Base-by-base conservation (phyloP, 768 basidiomycete genomes). In the Scleroderma citrinum region DNA sequence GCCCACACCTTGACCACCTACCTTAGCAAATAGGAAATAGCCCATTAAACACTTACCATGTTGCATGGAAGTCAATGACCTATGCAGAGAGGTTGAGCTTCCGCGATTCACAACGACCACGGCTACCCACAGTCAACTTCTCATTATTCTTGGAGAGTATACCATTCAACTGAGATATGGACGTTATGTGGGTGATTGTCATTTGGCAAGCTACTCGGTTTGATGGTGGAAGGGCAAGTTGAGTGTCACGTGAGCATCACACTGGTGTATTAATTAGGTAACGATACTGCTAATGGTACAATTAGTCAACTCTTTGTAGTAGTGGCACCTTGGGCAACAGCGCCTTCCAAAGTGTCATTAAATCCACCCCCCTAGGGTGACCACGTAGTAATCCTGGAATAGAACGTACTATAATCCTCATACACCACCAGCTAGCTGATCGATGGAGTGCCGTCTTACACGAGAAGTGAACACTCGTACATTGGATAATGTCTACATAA, bases 61-160 rank as follows among this genome's bases (percentile, higher is more conserved):
- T 77, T 48, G 89, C 89, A 64, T 90, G 86, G 60, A 92, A 92
- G 67, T 92, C 89, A 52, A 92, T 87, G 51, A 92, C 83, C 87
- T 88, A 42, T 20, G 47, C 26, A 26, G 19, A 36, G 42, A 16
- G 37, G 34, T 53, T 39, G 31, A 29, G 21, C 30, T 11, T 2
- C 20, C 26, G 34, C 17, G 6, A 36, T 44, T 35, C 26, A 21
- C 47, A 26, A 29, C 40, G 11, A 11, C 2, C 12, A 20, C 19
- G 12, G 49, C 53, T 0, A 50, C 73, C 59, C 47, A 88, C 87
- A 20, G 85, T 76, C 24, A 89, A 62, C 60, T 87, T 88, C 46
- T 77, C 74, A 50, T 75, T 75, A 3, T 78, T 78, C 57, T 77
- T 75, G 7, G 74, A 72, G 23, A 90, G 64, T 38, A 86, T 72